Evolutionary conservation across 1,284 basidiomycete genomes (phyloP), one percentile per base, ranked within the genome.

Genomic region (Ganoderma sp.): DNA sequence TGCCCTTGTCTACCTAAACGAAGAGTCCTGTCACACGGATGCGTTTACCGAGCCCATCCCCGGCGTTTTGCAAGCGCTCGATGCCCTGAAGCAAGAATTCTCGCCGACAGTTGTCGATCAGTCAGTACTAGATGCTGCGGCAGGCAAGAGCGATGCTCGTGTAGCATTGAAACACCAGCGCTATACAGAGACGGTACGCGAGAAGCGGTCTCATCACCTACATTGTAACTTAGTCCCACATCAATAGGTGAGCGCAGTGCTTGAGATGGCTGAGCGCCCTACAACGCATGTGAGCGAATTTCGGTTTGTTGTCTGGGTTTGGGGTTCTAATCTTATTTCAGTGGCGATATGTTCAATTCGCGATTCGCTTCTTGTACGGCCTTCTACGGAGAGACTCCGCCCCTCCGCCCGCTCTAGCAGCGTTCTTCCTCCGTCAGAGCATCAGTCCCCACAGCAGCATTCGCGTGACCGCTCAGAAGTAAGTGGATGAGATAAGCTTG

Each of bases 301-400:
- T 22, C 39, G 22, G 19, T 15, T 60, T n/a, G 37, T 14, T 60
- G 41, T 19, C 67, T 61, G 39, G 22, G 15, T 62, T 9, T 45
- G 28, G 19, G 25, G 25, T 32, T 34, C 41, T 67, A 28, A 64
- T 43, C 37, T 57, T 19, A 39, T 4, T 12, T 66, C 79, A 98
- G 89, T 98, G 97, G 97, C 86, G 95, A 78, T 99, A 98, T 80
- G 84, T 90, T 0, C 89, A 95, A 80, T 91, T 91, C 69, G 91
- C 94, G 1, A 82, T 87, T 25, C 88, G 90, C 52, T 92, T 96
- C 77, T 79, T 98, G 41, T 84, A 85, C 39, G 84, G 87, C 28
- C 84, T 97, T 56, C 83, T 95, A 60, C 88, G 95, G 65, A 86
- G 96, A 74, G 96, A 98, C 77, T 80, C 83, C 60, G 85, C 90